A percentile compares a stretch with the other conserved stretches of the same genome.
phyloP scores from a whole-genome alignment of 805 yeast species.

The Candida coquimbonensis region DNA sequence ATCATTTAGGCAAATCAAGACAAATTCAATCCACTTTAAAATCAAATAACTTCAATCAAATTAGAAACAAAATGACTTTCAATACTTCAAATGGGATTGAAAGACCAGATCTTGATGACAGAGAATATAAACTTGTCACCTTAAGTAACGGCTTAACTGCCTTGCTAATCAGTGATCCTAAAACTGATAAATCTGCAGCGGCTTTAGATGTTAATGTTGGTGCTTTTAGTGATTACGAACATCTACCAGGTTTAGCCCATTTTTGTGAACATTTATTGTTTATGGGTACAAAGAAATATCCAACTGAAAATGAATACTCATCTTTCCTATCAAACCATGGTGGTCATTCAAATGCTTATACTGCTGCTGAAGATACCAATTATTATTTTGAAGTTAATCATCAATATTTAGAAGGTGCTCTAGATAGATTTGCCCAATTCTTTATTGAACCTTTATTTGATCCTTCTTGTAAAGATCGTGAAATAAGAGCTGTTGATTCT shows the following conservation, averaged over 20 bases:
- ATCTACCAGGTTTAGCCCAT: slow-evolving; percentile 71
- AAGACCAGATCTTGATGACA: slow-evolving; percentile 55
- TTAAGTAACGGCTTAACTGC: slow-evolving; percentile 53
- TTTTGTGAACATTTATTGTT: slow-evolving; percentile 68
- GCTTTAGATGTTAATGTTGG: slow-evolving; percentile 76
- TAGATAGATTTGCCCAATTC: slow-evolving; percentile 90
- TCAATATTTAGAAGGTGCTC: slow-evolving; percentile 73
- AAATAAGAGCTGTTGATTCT: slow-evolving; percentile 89
- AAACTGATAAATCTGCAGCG: slow-evolving; percentile 72
- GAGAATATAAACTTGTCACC: slow-evolving; percentile 62
- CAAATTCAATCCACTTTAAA: neutral
- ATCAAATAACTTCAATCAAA: neutral
- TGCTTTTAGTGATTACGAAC: slow-evolving; percentile 59
- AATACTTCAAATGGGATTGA: slow-evolving; percentile 23
- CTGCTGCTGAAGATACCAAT: slow-evolving; percentile 83
- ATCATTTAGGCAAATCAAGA: neutral
- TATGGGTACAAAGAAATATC: slow-evolving; percentile 77
- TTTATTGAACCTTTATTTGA: slow-evolving; percentile 79
- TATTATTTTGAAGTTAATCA: slow-evolving; percentile 82
- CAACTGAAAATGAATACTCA: slow-evolving; percentile 71
- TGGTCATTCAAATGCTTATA: slow-evolving; percentile 88
- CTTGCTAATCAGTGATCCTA: slow-evolving; percentile 58
- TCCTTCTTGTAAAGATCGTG: slow-evolving; percentile 76
- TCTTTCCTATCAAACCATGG: slow-evolving; percentile 75
- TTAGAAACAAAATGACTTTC: slow-evolving; percentile 9